These are phyloP conservation scores for Rosa chinensis DNA, from an alignment of 306 rosid species.

Conservation along the genomic window DNA sequence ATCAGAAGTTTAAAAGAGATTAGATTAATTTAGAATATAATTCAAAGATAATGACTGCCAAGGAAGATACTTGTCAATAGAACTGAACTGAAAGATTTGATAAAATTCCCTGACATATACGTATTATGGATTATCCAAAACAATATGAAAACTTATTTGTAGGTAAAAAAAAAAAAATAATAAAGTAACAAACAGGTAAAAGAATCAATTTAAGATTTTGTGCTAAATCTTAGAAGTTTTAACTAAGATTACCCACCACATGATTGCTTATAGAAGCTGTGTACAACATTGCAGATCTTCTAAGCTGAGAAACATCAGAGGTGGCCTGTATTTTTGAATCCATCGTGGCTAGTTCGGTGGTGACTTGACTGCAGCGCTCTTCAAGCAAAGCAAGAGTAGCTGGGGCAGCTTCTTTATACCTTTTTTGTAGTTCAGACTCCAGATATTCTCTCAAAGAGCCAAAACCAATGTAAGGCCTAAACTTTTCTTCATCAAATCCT, in stretches of 20 bases:
- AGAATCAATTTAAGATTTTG: neutral
- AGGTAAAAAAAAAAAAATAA: too few species aligned
- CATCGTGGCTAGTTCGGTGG: conserved; percentile 59
- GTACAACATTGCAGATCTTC: conserved; percentile 77
- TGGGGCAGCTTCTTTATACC: conserved; percentile 97
- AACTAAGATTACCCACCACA: conserved; percentile 60
- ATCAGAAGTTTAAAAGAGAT: neutral
- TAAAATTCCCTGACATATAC: too few species aligned
- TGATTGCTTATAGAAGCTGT: conserved; percentile 87
- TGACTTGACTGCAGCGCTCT: conserved; percentile 86
- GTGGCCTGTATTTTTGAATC: conserved; percentile 79
- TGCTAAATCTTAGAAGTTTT: neutral
- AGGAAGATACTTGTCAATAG: neutral
- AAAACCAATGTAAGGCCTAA: conserved; percentile 71
- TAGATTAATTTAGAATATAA: neutral
- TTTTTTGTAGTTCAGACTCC: conserved; percentile 92
- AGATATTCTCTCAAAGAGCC: conserved; percentile 71
- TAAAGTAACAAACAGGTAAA: neutral
- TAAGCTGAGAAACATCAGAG: conserved; percentile 85
- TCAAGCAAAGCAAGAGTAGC: conserved; percentile 95
- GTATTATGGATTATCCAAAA: too few species aligned
- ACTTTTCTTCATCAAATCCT: conserved; percentile 92
- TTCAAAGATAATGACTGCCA: neutral
- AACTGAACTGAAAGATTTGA: neutral
- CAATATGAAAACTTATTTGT: too few species aligned